Evolutionary conservation across 75 land plant genomes (phyloP).

Genomic region (Sequoia sempervirens): DNA sequence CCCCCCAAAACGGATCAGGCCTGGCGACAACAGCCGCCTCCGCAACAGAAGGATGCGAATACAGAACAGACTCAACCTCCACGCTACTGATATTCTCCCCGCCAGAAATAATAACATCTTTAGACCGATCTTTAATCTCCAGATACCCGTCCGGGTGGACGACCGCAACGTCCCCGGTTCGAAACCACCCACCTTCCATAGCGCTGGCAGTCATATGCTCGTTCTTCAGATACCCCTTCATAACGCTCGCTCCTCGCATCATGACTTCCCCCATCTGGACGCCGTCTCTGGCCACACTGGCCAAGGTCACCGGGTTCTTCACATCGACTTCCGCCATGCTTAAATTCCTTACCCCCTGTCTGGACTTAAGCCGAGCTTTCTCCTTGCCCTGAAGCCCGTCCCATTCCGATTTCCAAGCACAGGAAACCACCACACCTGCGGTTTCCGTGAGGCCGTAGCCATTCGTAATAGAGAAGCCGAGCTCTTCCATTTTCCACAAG

Average conservation of each 20-base stretch:
- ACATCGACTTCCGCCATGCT: slow-evolving; percentile 43
- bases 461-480: slow-evolving; percentile 62
- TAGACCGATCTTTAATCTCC: slow-evolving; percentile 64
- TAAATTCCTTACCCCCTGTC: slow-evolving; percentile 64
- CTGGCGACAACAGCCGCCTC: slow-evolving; percentile 82
- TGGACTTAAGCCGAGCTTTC: slow-evolving; percentile 56
- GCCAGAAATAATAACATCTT: slow-evolving; percentile 69
- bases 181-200: slow-evolving; percentile 67
- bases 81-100: slow-evolving; percentile 79
- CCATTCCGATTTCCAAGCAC: slow-evolving; percentile 75
- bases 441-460: slow-evolving; percentile 78
- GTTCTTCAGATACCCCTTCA: slow-evolving; percentile 74
- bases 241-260: slow-evolving; percentile 49
- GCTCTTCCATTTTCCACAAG: slow-evolving; percentile 44
- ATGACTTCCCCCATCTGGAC: slow-evolving; percentile 56
- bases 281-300: slow-evolving; percentile 45
- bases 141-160: slow-evolving; percentile 72
- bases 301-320: slow-evolving; percentile 38
- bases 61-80: slow-evolving; percentile 72
- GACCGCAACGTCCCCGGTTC: slow-evolving; percentile 76
- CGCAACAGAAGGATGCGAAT: slow-evolving; percentile 47
- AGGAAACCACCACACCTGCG: slow-evolving; percentile 43
- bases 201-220: slow-evolving; percentile 30
- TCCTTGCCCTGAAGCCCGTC: slow-evolving; percentile 37
- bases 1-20: slow-evolving; percentile 76